Conservation (phyloP, 176 grass and related monocot genomes). For the Aegilops tauschii region DNA sequence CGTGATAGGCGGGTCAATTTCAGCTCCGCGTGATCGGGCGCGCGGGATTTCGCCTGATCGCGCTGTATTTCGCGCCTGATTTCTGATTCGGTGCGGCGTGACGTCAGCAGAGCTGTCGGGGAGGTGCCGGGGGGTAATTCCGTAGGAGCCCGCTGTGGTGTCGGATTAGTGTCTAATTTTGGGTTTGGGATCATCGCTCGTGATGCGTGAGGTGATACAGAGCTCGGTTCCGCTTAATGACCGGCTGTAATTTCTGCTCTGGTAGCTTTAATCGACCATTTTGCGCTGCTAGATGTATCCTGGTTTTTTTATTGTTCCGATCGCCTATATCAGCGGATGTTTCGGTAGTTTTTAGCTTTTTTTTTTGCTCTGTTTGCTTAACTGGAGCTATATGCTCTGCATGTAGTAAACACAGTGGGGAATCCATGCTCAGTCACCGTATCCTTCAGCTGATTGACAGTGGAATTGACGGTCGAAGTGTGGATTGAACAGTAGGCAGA, state of each 20-base stretch:
- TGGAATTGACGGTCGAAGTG: background rate
- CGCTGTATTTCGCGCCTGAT: background rate
- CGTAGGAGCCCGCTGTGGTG: background rate
- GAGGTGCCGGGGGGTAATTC: background rate
- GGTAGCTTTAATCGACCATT: background rate
- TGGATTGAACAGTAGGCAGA: background rate
- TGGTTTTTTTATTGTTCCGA: background rate
- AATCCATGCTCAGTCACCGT: background rate
- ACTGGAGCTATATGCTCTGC: background rate
- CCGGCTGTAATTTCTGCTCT: background rate
- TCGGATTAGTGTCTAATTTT: background rate
- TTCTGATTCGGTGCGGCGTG: background rate
- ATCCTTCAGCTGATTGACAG: background rate
- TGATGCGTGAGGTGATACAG: background rate
- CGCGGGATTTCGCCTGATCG: background rate
- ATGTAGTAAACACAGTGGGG: background rate
- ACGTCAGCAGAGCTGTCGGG: background rate
- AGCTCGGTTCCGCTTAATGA: background rate
- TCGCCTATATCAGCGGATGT: background rate
- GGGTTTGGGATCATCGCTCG: background rate
- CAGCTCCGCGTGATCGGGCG: background rate
- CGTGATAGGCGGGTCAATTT: background rate
- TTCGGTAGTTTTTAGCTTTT: background rate
- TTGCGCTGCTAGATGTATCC: background rate
- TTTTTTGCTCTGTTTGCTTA: background rate